These are phyloP conservation scores for Brassica balearica DNA, from an alignment of 441 rosid genomes.

Conservation along the genomic window DNA sequence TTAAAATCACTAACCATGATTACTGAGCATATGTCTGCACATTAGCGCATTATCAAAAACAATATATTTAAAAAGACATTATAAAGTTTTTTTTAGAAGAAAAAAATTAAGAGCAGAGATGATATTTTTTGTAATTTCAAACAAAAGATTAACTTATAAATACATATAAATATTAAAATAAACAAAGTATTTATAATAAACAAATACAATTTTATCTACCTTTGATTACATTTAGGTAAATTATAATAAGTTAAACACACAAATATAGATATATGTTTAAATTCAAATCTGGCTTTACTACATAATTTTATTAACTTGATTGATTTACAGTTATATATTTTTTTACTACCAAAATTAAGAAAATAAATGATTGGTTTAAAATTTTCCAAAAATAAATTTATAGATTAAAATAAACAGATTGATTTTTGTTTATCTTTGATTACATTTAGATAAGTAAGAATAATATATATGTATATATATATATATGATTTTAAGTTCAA, in stretches of 20 bases:
- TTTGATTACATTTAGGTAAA: background rate
- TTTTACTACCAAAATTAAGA: background rate
- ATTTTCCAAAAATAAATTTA: background rate
- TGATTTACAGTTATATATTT: background rate
- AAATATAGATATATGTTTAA: too few relatives aligned
- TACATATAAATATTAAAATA: background rate
- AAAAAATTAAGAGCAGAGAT: background rate
- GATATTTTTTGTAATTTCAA: background rate
- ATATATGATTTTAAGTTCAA: too few relatives aligned
- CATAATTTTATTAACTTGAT: background rate
- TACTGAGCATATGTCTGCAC: conserved; percentile 1
- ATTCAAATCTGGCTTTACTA: background rate
- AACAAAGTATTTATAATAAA: too few relatives aligned
- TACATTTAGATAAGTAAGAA: background rate
- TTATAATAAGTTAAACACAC: background rate
- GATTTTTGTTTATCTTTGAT: background rate
- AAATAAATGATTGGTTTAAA: background rate
- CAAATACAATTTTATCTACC: background rate
- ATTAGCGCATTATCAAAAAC: background rate
- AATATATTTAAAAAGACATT: background rate
- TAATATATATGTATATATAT: too few relatives aligned
- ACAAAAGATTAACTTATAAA: background rate
- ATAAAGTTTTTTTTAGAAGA: background rate
- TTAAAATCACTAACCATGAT: background rate
- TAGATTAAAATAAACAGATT: background rate